Evolutionary conservation across 495 filamentous ascomycete species (phyloP), one percentile per base, ranked within the genome.

Genomic region (Trichoderma gamsii): DNA sequence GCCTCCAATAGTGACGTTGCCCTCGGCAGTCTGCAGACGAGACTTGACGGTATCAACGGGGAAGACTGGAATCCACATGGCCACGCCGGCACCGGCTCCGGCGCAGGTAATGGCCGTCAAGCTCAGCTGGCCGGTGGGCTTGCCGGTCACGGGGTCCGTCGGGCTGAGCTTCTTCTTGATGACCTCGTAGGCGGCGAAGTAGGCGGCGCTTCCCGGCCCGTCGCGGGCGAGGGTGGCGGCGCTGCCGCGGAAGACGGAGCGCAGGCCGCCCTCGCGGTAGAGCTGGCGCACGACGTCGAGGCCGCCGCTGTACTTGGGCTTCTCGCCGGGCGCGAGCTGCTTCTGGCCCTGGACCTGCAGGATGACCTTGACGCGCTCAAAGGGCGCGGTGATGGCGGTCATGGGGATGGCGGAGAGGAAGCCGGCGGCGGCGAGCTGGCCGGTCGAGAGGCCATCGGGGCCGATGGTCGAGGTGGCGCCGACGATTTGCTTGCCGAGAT

Each of bases 21-120:
- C 93, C 70, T 95, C 91, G 29, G 92, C 91, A 52, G 92, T 95
- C 85, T 99, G 95, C 76, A 99, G 77, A 65, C 93, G 83, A 67
- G 87, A 92, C 86, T 99, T 99, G 77, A 99, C 87, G 0, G 95
- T 99, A 74, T 99, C 95, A 66, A 99, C 83, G 6, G 95, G 95
- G 85, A 99, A 99, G 23, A 99, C 93, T 29, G 96, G 92, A 69
- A 97, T 91, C 95, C 95, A 99, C 96, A 99, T 99, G 27, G 95
- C 93, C 63, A 99, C 88, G 73, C 95, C 95, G 0, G 95, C 95
- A 0, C 88, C 90, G 61, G 91, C 95, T 69, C 95, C 95, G 0
- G 95, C 95, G 44, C 86, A 83, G 70, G 91, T 88, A n/a, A 99
- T 86, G 4, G 95, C 96, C 4, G 85, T 76, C 69, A 98, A 78